Evolutionary conservation across 345 rosid species (phyloP).

Genomic region (Erysimum cheiranthoides): DNA sequence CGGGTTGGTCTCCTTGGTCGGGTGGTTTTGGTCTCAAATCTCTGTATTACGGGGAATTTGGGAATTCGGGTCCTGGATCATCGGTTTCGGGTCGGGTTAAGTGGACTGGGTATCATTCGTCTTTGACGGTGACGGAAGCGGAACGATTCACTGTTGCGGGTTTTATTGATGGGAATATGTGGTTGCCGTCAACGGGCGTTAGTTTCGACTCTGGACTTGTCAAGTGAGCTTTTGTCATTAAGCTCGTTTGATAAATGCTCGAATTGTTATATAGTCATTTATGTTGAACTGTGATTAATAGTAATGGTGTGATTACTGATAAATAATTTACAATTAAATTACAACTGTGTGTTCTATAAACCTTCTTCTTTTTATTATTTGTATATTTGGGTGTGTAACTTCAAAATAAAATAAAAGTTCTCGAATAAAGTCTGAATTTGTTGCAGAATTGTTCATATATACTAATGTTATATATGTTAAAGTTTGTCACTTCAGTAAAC

Average conservation of each 20-base stretch:
- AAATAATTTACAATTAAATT: not conserved
- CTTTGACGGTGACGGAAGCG: slow-evolving; percentile 41
- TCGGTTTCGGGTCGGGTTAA: slow-evolving; percentile 53
- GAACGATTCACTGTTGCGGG: slow-evolving; percentile 37
- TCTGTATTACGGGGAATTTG: slow-evolving; percentile 55
- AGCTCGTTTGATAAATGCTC: not conserved
- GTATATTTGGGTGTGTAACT: not conserved
- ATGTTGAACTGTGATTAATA: slow-evolving; percentile 14
- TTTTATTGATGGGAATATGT: slow-evolving; percentile 40
- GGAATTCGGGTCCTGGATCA: slow-evolving; percentile 59
- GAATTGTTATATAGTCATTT: slow-evolving; percentile 2
- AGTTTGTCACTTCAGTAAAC: not conserved
- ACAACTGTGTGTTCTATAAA: not conserved
- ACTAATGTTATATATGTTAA: not conserved
- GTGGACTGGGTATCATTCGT: slow-evolving; percentile 56
- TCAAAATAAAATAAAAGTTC: not conserved
- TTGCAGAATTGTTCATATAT: not conserved
- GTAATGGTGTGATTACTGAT: slow-evolving; percentile 15
- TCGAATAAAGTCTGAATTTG: not conserved
- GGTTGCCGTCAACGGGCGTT: slow-evolving; percentile 49
- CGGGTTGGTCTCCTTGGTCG: slow-evolving; percentile 62
- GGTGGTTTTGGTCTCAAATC: slow-evolving; percentile 48
- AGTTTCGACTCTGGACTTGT: slow-evolving; percentile 48
- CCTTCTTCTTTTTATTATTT: not conserved
- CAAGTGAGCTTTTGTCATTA: slow-evolving; percentile 31